Evolutionary conservation across 2,329 filamentous ascomycete genomes (phyloP).

Genomic region (Neofusicoccum sp.): DNA sequence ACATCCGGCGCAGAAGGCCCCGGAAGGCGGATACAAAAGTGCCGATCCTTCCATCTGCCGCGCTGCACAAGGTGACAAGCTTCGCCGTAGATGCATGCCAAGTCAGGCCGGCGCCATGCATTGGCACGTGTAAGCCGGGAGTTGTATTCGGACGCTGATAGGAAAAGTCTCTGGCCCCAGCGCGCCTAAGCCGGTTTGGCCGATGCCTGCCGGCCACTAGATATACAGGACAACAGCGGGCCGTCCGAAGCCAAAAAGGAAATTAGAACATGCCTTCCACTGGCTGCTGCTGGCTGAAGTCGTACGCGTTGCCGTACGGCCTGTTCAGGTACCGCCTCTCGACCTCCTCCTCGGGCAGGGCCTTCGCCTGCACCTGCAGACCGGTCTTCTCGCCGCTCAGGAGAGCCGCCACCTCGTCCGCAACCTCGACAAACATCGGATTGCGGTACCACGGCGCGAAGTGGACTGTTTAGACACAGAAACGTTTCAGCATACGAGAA

Average conservation of each 20-base stretch:
- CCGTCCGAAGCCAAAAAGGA: neutral
- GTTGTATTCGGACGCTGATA: no score
- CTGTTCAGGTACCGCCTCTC: constrained; percentile 56
- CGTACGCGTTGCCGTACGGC: constrained; percentile 64
- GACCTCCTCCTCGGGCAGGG: constrained; percentile 47
- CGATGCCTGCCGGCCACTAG: no score
- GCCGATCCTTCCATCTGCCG: no score
- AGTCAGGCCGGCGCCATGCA: no score
- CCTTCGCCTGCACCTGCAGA: constrained; percentile 57
- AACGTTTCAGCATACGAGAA: constrained; percentile 2
- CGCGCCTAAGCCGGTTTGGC: no score
- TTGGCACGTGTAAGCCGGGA: no score
- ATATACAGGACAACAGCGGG: no score
- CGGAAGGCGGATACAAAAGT: no score
- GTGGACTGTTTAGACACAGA: constrained; percentile 44
- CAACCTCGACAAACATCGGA: constrained; percentile 58
- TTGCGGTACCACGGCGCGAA: constrained; percentile 64
- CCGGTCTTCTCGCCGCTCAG: constrained; percentile 45
- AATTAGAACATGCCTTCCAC: constrained; percentile 31
- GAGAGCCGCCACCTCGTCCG: constrained; percentile 51
- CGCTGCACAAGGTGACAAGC: no score
- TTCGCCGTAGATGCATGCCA: no score
- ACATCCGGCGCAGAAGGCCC: no score
- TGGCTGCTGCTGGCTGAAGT: constrained; percentile 56
- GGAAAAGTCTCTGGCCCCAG: no score